These are phyloP conservation scores for Rugosomyces carneus DNA, from an alignment of 1,284 basidiomycete species.

Conservation along the genomic window DNA sequence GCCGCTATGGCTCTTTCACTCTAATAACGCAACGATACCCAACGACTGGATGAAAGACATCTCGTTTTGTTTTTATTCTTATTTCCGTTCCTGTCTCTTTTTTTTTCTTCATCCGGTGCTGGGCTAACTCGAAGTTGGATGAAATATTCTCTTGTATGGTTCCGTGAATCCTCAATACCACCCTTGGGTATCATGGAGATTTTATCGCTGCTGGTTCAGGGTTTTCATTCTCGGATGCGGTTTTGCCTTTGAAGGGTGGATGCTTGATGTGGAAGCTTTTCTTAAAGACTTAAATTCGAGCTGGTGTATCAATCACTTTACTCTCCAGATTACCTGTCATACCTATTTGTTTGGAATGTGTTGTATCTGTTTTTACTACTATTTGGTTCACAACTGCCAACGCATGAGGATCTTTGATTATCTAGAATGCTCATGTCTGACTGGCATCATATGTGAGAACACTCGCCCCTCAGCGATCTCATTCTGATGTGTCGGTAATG, in stretches of 20 bases:
- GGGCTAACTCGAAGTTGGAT: constrained; percentile 10
- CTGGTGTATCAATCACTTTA: constrained; percentile 14
- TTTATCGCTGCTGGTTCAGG: constrained; percentile 17
- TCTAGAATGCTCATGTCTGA: constrained; percentile 16
- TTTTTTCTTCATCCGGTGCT: constrained; percentile 16
- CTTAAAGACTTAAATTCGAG: constrained; percentile 14
- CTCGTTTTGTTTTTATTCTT: not conserved
- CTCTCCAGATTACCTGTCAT: constrained; percentile 9
- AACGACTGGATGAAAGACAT: constrained; percentile 14
- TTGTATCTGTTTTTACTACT: constrained; percentile 12
- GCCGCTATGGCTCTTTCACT: constrained; percentile 31
- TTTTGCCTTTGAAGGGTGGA: constrained; percentile 13
- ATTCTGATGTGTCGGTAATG: constrained; percentile 6
- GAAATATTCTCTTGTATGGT: constrained; percentile 6
- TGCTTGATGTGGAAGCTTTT: constrained; percentile 14
- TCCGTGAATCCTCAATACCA: constrained; percentile 16
- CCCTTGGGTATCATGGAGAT: constrained; percentile 8
- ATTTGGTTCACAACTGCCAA: constrained; percentile 5
- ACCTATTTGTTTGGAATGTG: not conserved
- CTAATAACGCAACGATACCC: constrained; percentile 22
- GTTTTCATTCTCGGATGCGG: constrained; percentile 13
- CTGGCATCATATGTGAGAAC: constrained; percentile 30
- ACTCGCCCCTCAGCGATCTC: not conserved
- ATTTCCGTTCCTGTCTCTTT: constrained; percentile 11
- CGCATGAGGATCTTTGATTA: not conserved